Conservation (phyloP, 805 yeast genomes). For the Peterozyma toletana region DNA sequence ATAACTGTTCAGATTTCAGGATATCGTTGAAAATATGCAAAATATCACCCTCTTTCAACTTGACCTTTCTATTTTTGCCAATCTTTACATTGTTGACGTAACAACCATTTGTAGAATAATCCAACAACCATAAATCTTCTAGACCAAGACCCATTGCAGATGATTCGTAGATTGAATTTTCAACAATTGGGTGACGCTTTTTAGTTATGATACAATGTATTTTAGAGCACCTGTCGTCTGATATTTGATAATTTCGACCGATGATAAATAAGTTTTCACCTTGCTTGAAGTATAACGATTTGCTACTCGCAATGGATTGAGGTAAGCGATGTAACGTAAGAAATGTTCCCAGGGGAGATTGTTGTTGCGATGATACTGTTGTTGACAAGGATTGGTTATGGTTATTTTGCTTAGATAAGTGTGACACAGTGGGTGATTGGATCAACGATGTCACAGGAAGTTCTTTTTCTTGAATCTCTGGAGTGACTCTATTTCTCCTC, state of each 20-base stretch:
- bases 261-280: conserved; percentile 61
- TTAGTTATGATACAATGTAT: conserved; percentile 68
- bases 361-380: conserved; percentile 1
- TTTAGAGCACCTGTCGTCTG: conserved; percentile 76
- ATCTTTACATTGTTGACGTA: conserved; percentile 53
- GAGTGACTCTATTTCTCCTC: conserved; percentile 4
- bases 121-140: conserved; percentile 75
- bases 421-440: neutral
- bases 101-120: conserved; percentile 76
- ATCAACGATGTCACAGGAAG: conserved; percentile 13
- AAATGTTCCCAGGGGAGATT: conserved; percentile 47
- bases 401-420: neutral
- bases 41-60: conserved; percentile 58
- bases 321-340: conserved; percentile 48
- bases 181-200: conserved; percentile 51
- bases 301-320: conserved; percentile 32
- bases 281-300: conserved; percentile 54
- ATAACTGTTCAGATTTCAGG: conserved; percentile 40
- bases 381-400: neutral
- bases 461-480: conserved; percentile 3
- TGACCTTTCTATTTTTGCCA: conserved; percentile 55
- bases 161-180: conserved; percentile 50
- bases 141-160: conserved; percentile 60
- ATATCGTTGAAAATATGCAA: conserved; percentile 62
- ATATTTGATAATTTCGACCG: conserved; percentile 64